A percentile compares a stretch with the other conserved stretches of the same genome.
Conservation (phyloP, 768 basidiomycete species). For the Lentinula sp. region DNA sequence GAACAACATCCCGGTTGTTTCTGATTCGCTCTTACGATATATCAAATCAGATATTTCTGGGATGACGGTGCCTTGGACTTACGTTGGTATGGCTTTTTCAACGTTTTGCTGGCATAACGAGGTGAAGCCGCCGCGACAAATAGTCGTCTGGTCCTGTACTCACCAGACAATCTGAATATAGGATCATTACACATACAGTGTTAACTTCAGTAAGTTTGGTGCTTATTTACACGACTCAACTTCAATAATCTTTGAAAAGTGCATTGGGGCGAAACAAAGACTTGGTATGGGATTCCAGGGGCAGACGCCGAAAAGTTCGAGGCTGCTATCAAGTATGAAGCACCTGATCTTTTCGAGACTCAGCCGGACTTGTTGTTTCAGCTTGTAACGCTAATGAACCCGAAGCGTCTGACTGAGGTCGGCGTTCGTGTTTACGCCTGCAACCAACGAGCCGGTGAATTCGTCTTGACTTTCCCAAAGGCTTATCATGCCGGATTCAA, state of each 20-base stretch:
- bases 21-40: constrained; percentile 89
- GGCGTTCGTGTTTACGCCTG: constrained; percentile 91
- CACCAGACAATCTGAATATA: constrained; percentile 21
- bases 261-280: constrained; percentile 99
- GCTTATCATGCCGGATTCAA: constrained; percentile 99
- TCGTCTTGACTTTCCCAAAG: constrained; percentile 96
- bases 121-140: constrained; percentile 34
- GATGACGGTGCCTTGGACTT: constrained; percentile 99
- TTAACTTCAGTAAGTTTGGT: constrained; percentile 75
- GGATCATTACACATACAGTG: constrained; percentile 97
- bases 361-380: constrained; percentile 97
- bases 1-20: constrained; percentile 92
- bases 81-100: constrained; percentile 98
- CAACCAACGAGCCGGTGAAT: constrained; percentile 96
- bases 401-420: constrained; percentile 75
- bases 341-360: constrained; percentile 96
- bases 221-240: constrained; percentile 9
- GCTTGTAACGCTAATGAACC: constrained; percentile 96
- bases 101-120: constrained; percentile 99
- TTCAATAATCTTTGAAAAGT: constrained; percentile 39
- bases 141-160: constrained; percentile 3
- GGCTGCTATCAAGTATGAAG: constrained; percentile 89
- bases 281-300: constrained; percentile 99
- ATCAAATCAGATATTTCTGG: constrained; percentile 99
- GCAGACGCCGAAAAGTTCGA: constrained; percentile 94